phyloP scores from a whole-genome alignment of 768 basidiomycete genomes.

The Boletus fagicola region DNA sequence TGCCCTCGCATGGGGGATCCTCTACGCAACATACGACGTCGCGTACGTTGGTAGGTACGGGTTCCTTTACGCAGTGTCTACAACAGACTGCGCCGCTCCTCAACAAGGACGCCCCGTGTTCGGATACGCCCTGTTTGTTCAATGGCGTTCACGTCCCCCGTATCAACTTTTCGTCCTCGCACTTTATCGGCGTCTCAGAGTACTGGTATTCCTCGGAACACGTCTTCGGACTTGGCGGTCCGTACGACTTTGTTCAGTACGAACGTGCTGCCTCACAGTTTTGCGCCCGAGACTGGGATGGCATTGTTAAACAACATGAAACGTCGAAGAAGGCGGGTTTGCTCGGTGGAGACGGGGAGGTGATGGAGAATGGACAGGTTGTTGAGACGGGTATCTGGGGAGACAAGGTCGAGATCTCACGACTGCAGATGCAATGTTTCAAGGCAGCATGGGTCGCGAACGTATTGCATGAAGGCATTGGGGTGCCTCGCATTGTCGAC shows the following conservation, averaged over 20 bases:
- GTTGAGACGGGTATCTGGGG: constrained; percentile 70
- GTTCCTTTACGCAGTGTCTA: constrained; percentile 87
- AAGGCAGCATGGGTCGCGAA: constrained; percentile 99
- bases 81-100: constrained; percentile 69
- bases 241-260: constrained; percentile 95
- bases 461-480: constrained; percentile 93
- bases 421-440: constrained; percentile 98
- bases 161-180: constrained; percentile 90
- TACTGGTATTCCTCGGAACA: constrained; percentile 99
- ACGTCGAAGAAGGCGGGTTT: constrained; percentile 44
- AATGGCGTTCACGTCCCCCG: constrained; percentile 91
- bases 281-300: constrained; percentile 76
- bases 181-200: constrained; percentile 96
- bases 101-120: constrained; percentile 82
- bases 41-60: constrained; percentile 77
- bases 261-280: constrained; percentile 89
- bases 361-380: constrained; percentile 55
- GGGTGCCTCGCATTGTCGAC: constrained; percentile 89
- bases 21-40: constrained; percentile 46
- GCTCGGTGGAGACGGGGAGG: constrained; percentile 65
- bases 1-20: constrained; percentile 42
- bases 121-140: constrained; percentile 85
- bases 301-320: constrained; percentile 67
- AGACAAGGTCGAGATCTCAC: constrained; percentile 71
- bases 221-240: constrained; percentile 89